Conservation (phyloP, 371 early-diverging fungal genomes). For the Umbelopsis sp. region DNA sequence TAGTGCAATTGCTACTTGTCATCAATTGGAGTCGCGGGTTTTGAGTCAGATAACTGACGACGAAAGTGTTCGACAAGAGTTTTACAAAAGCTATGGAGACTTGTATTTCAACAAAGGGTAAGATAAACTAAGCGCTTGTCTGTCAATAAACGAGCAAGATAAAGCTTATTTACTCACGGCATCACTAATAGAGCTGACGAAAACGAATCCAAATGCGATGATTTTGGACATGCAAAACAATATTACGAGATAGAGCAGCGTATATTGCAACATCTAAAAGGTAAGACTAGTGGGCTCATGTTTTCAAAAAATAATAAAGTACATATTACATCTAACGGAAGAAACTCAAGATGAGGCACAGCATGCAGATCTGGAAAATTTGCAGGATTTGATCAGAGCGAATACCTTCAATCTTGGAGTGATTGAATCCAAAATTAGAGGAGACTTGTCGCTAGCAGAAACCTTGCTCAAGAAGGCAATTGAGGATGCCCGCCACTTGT, state of each 20-base stretch:
- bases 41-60: conserved; percentile 17
- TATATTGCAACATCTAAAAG: conserved; percentile 28
- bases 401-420: conserved; percentile 46
- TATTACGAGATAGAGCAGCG: conserved; percentile 37
- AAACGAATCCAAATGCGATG: conserved; percentile 24
- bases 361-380: conserved; percentile 23
- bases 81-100: conserved; percentile 32
- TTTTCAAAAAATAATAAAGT: too few species aligned
- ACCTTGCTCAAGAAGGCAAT: conserved; percentile 27
- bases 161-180: neutral
- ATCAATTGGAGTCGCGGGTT: conserved; percentile 17
- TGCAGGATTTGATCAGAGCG: conserved; percentile 27
- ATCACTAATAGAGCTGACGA: conserved; percentile 21
- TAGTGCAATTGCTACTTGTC: conserved; percentile 24
- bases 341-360: conserved; percentile 19
- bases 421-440: conserved; percentile 30
- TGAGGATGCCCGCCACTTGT: conserved; percentile 23
- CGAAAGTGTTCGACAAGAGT: conserved; percentile 23
- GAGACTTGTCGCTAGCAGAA: conserved; percentile 20
- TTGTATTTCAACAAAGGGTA: conserved; percentile 38
- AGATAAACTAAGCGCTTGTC: neutral
- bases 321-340: too few species aligned
- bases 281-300: conserved; percentile 6
- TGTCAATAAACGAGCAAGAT: neutral
- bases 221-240: conserved; percentile 32